A percentile compares a stretch with the other conserved stretches of the same genome.
Evolutionary conservation across 2,329 filamentous ascomycete species (phyloP).

Genomic region (Geosmithia morbida): DNA sequence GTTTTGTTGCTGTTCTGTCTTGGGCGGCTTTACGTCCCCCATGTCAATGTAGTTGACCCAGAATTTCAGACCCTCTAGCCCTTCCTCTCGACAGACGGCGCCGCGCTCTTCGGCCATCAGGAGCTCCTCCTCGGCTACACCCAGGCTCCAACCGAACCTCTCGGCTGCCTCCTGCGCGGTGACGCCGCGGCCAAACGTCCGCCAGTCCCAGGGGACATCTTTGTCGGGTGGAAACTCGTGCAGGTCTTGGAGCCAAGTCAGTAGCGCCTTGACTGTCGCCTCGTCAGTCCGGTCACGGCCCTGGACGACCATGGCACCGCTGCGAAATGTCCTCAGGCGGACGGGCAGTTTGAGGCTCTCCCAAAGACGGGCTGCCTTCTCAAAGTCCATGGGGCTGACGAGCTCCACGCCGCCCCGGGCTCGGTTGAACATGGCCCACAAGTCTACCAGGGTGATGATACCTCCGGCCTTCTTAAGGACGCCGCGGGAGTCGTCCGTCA

Average conservation of each 20-base stretch:
- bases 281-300: slow-evolving; percentile 79
- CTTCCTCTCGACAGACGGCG: slow-evolving; percentile 76
- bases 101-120: slow-evolving; percentile 95
- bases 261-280: slow-evolving; percentile 64
- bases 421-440: slow-evolving; percentile 92
- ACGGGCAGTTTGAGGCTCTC: slow-evolving; percentile 77
- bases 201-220: slow-evolving; percentile 64
- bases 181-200: slow-evolving; percentile 65
- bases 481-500: slow-evolving; percentile 71
- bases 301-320: slow-evolving; percentile 88
- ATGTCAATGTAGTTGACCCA: slow-evolving; percentile 68
- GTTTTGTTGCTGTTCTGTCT: slow-evolving; percentile 13
- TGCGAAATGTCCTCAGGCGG: slow-evolving; percentile 76
- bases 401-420: slow-evolving; percentile 87
- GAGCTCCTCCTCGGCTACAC: slow-evolving; percentile 86
- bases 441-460: slow-evolving; percentile 77
- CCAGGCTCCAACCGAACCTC: slow-evolving; percentile 91
- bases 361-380: slow-evolving; percentile 80
- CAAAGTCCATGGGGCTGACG: slow-evolving; percentile 81
- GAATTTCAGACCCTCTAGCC: slow-evolving; percentile 79
- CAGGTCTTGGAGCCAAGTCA: slow-evolving; percentile 64
- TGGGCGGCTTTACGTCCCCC: slow-evolving; percentile 19
- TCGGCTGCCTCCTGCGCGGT: slow-evolving; percentile 84
- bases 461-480: slow-evolving; percentile 69
- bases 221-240: slow-evolving; percentile 49